Evolutionary conservation across 305 asterid genomes (phyloP).

Genomic region (Lippia alba): DNA sequence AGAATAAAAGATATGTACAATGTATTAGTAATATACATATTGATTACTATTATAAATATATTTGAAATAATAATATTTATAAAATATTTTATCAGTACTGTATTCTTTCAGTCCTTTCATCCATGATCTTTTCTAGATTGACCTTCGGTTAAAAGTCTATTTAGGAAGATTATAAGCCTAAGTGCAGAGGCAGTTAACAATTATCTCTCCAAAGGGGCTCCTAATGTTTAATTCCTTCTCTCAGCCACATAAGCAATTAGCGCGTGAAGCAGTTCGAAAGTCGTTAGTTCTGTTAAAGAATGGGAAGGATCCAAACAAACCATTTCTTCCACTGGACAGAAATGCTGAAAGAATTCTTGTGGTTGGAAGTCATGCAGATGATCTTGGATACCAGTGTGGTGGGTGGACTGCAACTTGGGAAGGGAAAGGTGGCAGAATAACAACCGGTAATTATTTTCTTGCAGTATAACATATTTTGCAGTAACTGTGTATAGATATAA

Average conservation of each 20-base stretch:
- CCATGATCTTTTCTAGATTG: too few relatives aligned
- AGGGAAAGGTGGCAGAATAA: constrained; percentile 77
- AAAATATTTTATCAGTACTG: too few relatives aligned
- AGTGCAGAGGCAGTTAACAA: neutral
- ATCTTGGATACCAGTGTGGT: constrained; percentile 93
- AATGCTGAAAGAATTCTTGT: constrained; percentile 70
- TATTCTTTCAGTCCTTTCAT: too few relatives aligned
- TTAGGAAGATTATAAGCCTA: too few relatives aligned
- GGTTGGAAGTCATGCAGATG: constrained; percentile 84
- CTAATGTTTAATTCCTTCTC: constrained; percentile 30
- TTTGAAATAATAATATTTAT: too few relatives aligned
- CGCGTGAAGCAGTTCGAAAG: constrained; percentile 88
- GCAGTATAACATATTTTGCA: neutral
- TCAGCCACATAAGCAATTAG: constrained; percentile 72
- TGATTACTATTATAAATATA: too few relatives aligned
- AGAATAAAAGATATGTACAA: too few relatives aligned
- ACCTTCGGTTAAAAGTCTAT: too few relatives aligned
- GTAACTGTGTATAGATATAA: too few relatives aligned
- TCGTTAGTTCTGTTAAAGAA: constrained; percentile 84
- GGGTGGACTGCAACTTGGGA: constrained; percentile 92
- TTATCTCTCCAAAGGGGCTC: constrained; percentile 2
- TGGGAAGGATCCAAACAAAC: constrained; percentile 68
- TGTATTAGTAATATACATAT: too few relatives aligned
- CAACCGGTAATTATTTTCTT: constrained; percentile 51
- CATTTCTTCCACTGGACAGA: constrained; percentile 80